Evolutionary conservation across 1,139 yeast species (phyloP).

Genomic region (Protomyces inundatus): DNA sequence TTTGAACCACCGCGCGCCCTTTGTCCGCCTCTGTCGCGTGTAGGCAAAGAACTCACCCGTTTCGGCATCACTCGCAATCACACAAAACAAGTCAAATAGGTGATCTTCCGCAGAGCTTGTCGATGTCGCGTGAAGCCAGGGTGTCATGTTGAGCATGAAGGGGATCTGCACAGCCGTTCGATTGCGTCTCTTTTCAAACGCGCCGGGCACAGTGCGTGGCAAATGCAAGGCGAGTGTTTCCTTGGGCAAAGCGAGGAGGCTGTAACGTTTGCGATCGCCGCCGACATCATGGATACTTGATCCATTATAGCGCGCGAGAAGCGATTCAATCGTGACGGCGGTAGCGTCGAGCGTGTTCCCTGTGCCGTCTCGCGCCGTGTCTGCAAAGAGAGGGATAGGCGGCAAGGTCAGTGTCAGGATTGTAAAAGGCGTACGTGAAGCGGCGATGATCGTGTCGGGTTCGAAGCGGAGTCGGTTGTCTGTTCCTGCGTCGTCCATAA

Average conservation of each 20-base stretch:
- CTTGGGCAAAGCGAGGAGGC: neutral
- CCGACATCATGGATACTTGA: neutral
- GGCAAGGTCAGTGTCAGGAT: conserved; percentile 57
- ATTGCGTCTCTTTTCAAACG: neutral
- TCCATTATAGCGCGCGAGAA: neutral
- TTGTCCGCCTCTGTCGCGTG: neutral
- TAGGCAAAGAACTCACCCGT: neutral
- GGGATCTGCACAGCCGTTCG: neutral
- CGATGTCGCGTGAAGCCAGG: neutral
- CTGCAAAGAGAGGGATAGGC: conserved; percentile 47
- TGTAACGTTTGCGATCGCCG: neutral
- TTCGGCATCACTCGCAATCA: neutral
- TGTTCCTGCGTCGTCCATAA: conserved; percentile 33
- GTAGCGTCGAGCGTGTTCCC: neutral
- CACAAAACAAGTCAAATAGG: neutral
- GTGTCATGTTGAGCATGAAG: neutral
- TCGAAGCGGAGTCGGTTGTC: conserved; percentile 37
- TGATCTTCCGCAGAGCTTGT: neutral
- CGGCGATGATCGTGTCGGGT: conserved; percentile 32
- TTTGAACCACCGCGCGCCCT: neutral
- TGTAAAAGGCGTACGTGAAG: conserved; percentile 50
- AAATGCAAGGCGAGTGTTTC: neutral
- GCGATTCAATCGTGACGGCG: neutral
- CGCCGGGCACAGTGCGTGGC: neutral
- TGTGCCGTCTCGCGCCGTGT: neutral